Evolutionary conservation across 495 filamentous ascomycete species (phyloP).

Genomic region (Xylaria bambusicola): DNA sequence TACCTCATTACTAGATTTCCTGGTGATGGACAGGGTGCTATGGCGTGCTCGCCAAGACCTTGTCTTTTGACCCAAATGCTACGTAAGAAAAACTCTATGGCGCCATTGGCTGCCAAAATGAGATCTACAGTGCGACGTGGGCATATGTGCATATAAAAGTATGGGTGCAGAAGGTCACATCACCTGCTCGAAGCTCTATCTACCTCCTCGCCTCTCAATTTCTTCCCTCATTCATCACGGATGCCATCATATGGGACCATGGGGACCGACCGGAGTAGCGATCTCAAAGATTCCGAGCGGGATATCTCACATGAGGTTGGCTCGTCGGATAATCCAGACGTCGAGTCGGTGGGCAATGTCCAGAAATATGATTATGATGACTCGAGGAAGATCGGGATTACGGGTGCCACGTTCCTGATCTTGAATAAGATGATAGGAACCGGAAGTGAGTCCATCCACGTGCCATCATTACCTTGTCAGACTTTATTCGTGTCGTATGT

Average conservation of each 20-base stretch:
- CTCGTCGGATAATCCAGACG: slow-evolving; percentile 21
- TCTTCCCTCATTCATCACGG: neutral
- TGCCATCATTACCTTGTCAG: neutral
- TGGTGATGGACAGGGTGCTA: slow-evolving; percentile 15
- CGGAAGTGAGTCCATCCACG: slow-evolving; percentile 40
- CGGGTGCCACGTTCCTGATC: slow-evolving; percentile 55
- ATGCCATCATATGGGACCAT: slow-evolving; percentile 19
- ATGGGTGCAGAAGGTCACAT: neutral
- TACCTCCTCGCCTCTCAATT: neutral
- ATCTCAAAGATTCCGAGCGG: slow-evolving; percentile 12
- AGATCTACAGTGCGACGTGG: slow-evolving; percentile 9
- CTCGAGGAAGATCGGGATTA: slow-evolving; percentile 52
- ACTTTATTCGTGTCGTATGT: neutral
- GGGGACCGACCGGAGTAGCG: slow-evolving; percentile 1
- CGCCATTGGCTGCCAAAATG: slow-evolving; percentile 19
- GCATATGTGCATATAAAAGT: slow-evolving; percentile 6
- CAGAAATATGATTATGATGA: slow-evolving; percentile 48
- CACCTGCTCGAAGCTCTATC: neutral
- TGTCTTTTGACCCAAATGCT: slow-evolving; percentile 7
- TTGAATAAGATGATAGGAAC: slow-evolving; percentile 63
- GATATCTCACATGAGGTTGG: slow-evolving; percentile 20
- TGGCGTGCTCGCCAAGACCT: slow-evolving; percentile 20
- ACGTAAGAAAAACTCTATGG: slow-evolving; percentile 17
- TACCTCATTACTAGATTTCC: neutral
- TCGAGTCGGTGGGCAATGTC: slow-evolving; percentile 28